Base-by-base conservation (phyloP, 139 green algal species). In the Chlorella vulgaris region DNA sequence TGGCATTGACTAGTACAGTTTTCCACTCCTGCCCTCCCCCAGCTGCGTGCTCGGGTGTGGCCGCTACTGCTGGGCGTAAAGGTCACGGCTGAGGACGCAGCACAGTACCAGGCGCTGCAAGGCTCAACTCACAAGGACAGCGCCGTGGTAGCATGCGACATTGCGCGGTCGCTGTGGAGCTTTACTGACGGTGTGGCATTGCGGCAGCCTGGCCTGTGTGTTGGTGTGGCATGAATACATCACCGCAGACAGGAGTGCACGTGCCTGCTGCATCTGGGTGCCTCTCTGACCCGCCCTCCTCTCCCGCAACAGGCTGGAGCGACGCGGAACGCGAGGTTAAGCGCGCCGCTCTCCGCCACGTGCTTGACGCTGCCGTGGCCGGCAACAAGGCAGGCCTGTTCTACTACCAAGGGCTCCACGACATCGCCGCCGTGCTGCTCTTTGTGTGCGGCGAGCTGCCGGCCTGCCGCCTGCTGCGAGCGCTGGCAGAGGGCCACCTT, bases 371-470 rank as follows among this genome's bases (percentile, higher is more conserved):
- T 0, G 86, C 87, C 22, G 85, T 97, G 1, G 82, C 51, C 22
- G 43, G 67, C 31, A 84, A 87, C 39, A 33, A 42, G 24, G 78
- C 84, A 13, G 79, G 87, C 18, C 84, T 96, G 7, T 88, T 85
- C 78, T 97, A 97, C 83, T 96, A 96, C 83, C 88, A 88, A 83
- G 95, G 95, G 10, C 84, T 98, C 38, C 93, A 98, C 73, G 94
- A 98, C 74, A 86, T 98, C 5, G 94, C 94, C 24, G 90, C 90
- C 0, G 93, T 98, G 73, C 88, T 98, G 78, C 86, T 98, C 40
- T 85, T 98, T 66, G 82, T 87, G 22, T 55, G 85, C 22, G 89
- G 88, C 36, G 91, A 95, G 77, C 47, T 28, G 5, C 35, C 68
- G 3, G 92, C 89, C 2, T 91, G 92, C 40, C 55, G 78, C 26